These are phyloP conservation scores for Talaromyces stipitatus DNA, from an alignment of 495 filamentous ascomycete species.

Conservation along the genomic window DNA sequence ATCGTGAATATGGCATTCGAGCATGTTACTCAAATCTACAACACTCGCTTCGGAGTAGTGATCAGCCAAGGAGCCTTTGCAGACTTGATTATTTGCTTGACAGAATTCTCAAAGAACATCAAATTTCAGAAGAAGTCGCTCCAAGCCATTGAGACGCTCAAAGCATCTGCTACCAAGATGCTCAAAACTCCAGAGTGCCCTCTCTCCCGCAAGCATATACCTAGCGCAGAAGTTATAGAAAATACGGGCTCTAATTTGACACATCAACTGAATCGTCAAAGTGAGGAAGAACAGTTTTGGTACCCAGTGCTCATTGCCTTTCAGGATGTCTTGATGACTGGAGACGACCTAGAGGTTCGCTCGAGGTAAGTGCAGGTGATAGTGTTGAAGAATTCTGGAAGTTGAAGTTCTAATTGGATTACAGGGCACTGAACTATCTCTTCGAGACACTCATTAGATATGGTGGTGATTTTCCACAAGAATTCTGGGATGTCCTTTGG, in stretches of 20 bases:
- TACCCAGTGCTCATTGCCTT: constrained; percentile 97
- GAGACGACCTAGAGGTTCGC: constrained; percentile 94
- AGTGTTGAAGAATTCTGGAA: not conserved
- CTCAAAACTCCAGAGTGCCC: constrained; percentile 93
- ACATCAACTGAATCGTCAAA: constrained; percentile 47
- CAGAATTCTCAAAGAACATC: constrained; percentile 96
- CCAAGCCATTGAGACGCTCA: constrained; percentile 91
- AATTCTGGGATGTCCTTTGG: constrained; percentile 99
- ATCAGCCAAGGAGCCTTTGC: constrained; percentile 96
- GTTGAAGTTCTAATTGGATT: not conserved
- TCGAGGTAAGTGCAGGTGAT: constrained; percentile 43
- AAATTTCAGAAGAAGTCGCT: constrained; percentile 96
- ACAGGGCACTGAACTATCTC: constrained; percentile 84
- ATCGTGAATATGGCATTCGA: constrained; percentile 97
- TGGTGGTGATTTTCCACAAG: constrained; percentile 82
- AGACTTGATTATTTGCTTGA: constrained; percentile 91
- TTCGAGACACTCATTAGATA: constrained; percentile 88
- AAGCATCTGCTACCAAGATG: constrained; percentile 88
- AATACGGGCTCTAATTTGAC: constrained; percentile 39
- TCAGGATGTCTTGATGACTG: constrained; percentile 98
- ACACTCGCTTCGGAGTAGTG: constrained; percentile 90
- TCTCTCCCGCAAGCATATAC: constrained; percentile 52
- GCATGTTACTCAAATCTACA: constrained; percentile 96
- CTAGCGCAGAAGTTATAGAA: constrained; percentile 31
- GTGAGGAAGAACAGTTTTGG: constrained; percentile 95